Conservation (phyloP, 1,284 basidiomycete species). For the Sporisorium iseilematis-ciliati region DNA sequence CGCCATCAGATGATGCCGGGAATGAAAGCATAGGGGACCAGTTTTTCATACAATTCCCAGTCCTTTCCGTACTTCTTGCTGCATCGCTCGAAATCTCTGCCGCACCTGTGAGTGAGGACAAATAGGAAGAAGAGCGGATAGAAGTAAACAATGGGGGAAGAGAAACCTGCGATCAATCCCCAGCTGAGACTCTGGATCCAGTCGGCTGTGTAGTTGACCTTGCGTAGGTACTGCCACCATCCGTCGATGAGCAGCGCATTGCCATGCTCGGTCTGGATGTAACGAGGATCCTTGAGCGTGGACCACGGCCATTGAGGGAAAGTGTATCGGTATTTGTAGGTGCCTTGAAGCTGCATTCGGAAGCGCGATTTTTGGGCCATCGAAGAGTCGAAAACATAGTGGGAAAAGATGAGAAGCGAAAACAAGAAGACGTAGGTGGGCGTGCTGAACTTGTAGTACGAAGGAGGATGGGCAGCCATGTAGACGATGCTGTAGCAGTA, state of each 20-base stretch:
- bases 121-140: constrained; percentile 70
- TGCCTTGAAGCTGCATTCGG: constrained; percentile 92
- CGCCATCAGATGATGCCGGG: constrained; percentile 73
- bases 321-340: constrained; percentile 80
- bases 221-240: constrained; percentile 80
- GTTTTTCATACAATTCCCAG: constrained; percentile 70
- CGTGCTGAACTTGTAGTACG: constrained; percentile 87
- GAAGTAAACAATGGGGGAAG: constrained; percentile 92
- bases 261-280: constrained; percentile 93
- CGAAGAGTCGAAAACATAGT: constrained; percentile 80
- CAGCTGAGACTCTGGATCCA: constrained; percentile 83
- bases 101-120: constrained; percentile 65
- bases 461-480: constrained; percentile 94
- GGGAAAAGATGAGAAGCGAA: constrained; percentile 58
- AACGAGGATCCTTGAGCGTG: constrained; percentile 88
- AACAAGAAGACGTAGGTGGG: constrained; percentile 76
- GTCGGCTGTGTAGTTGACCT: constrained; percentile 75
- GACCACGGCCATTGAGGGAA: constrained; percentile 94
- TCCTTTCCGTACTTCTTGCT: constrained; percentile 78
- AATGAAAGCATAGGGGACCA: constrained; percentile 88
- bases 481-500: constrained; percentile 86
- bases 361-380: constrained; percentile 98
- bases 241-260: constrained; percentile 86
- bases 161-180: constrained; percentile 86
- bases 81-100: constrained; percentile 74